Evolutionary conservation across 2,329 filamentous ascomycete species (phyloP), one percentile per base, ranked within the genome.

Genomic region (Kalmusia sp.): DNA sequence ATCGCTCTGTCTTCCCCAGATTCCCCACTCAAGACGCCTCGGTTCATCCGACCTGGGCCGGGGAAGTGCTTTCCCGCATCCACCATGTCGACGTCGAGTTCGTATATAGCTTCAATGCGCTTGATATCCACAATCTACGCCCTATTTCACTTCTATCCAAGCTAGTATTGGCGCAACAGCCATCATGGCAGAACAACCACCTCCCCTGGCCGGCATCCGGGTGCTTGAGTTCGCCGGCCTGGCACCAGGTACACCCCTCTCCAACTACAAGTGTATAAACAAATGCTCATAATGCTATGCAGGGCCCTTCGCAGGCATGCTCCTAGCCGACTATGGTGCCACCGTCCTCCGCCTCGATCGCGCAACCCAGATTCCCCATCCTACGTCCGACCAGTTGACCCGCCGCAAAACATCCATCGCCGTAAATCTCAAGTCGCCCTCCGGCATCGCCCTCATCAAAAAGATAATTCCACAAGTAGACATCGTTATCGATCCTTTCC

Each of bases 401-500:
- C 87, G 92, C 11, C 88, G 84, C 79, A 98, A 98, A 73, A 78
- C 86, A 51, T 95, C 90, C 25, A 86, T 97, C 57, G 83, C 87
- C 33, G 81, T 97, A 3, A 85, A 97, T 76, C 83, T 97, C 47
- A 96, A 95, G 69, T 82, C 84, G 0, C 62, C 83, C 0, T 63
- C 75, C 1, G 92, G 91, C 6, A 71, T 87, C 11, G 80, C 81
- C 1, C 79, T 97, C 6, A 75, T 96, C 48, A 87, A 86, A 55
- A 78, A 81, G 3, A 80, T 97, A 1, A 77, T 89, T 30, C 74
- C 78, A 14, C 71, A 78, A 14, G 82, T 86, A 51, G 93, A 98
- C 75, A 81, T 97, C 30, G 75, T 98, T 24, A 95, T 98, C 72
- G 95, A 98, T 73, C 93, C 95, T 0, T 98, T 92, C 79, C 90